Base-by-base conservation (phyloP, 352 stramenopile genomes). In the Globisporangium splendens region DNA sequence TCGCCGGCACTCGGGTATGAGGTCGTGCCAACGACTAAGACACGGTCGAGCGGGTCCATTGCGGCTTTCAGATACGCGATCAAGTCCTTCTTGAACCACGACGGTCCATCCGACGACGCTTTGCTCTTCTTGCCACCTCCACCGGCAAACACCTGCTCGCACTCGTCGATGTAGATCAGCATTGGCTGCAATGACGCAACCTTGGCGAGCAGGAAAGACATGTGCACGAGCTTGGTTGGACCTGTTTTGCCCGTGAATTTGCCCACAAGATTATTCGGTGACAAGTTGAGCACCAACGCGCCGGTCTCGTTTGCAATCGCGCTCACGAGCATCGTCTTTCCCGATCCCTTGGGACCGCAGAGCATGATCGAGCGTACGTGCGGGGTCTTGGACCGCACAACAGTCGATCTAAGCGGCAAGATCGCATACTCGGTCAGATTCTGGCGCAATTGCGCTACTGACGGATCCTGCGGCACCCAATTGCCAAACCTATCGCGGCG, bases 111-210 rank as follows among this genome's bases (percentile, higher is more conserved):
- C n/a, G 90, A 72, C 8, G 58, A 75, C 0, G 67, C 66, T 41
- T 93, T 94, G 62, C 72, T 84, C 66, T 96, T 96, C 65, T 96
- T 96, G 4, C 72, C 72, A 5, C 72, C 71, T 0, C 68, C 69
- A 17, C 69, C 72, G 1, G 86, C 72, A 49, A 97, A 97, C 31
- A 97, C 80, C 58, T 97, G 79, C 47, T 98, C 90, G 55, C 84
- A 96, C 15, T 98, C 75, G 62, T 98, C 92, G 3, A 98, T 93
- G 71, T 98, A 98, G 55, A 98, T 91, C 17, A 98, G 83, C 28
- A 96, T 83, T 5, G 93, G 95, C 59, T 89, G 79, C 31, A 97
- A 72, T 11, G 67, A 65, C n/a, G 77, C 46, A 24, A 96, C 84
- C 56, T 91, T 96, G 20, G 94, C 91, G 41, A 98, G 70, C 43